Conservation (phyloP, 495 filamentous ascomycete species). For the Xylaria venustula region DNA sequence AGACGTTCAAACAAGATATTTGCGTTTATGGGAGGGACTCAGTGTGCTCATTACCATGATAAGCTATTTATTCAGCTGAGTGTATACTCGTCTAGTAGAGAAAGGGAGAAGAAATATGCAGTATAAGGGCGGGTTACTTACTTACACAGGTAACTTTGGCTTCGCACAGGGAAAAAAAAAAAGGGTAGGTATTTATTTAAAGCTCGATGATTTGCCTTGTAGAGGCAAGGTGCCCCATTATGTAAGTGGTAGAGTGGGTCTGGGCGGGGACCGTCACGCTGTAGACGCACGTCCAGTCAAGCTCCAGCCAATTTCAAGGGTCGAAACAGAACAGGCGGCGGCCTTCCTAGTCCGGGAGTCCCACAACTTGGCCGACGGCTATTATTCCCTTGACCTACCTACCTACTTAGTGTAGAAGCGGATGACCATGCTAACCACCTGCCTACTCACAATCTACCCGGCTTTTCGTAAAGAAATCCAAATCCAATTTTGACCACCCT, state of each 20-base stretch:
- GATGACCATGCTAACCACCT: background rate
- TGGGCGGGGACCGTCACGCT: background rate
- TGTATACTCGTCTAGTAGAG: too few relatives aligned
- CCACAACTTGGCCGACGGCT: slow-evolving; percentile 16
- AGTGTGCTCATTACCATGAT: too few relatives aligned
- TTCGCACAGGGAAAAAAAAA: too few relatives aligned
- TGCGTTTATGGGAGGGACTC: too few relatives aligned
- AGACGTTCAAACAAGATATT: too few relatives aligned
- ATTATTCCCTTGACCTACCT: slow-evolving; percentile 6
- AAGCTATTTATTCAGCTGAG: too few relatives aligned
- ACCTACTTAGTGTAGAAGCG: too few relatives aligned
- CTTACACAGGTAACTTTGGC: too few relatives aligned
- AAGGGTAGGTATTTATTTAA: too few relatives aligned
- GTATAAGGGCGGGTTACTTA: too few relatives aligned
- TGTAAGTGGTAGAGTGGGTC: background rate
- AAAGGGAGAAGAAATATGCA: too few relatives aligned
- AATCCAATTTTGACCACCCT: slow-evolving; percentile 7
- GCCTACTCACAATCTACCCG: slow-evolving; percentile 10
- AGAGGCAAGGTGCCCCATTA: background rate
- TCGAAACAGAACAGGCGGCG: slow-evolving; percentile 11
- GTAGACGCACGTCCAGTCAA: background rate
- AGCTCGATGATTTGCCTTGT: too few relatives aligned
- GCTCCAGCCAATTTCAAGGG: slow-evolving; percentile 1
- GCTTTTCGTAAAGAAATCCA: slow-evolving; percentile 10
- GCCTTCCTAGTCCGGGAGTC: slow-evolving; percentile 15